Percentiles rank a stretch among this genome's conserved stretches.
These are phyloP conservation scores for Gynostemma pentaphyllum DNA, from an alignment of 306 rosid species.

Conservation along the genomic window DNA sequence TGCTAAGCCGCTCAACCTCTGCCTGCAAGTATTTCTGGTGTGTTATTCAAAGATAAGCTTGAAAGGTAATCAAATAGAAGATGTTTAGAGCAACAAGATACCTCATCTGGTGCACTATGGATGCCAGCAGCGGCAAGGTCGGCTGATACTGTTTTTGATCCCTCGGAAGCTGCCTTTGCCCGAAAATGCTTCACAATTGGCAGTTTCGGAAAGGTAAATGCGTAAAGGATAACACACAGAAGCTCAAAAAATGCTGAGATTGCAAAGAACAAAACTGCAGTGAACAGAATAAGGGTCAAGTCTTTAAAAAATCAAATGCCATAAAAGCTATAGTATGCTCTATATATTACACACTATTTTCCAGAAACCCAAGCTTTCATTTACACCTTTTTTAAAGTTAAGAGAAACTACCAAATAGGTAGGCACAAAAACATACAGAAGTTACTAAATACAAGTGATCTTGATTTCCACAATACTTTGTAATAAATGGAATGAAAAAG, in stretches of 20 bases:
- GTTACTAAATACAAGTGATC: background rate
- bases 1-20: slow-evolving; percentile 38
- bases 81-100: background rate
- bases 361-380: background rate
- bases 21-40: slow-evolving; percentile 23
- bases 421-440: background rate
- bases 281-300: slow-evolving; percentile 6
- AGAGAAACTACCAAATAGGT: background rate
- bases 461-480: background rate
- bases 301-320: background rate
- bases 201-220: slow-evolving; percentile 52
- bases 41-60: background rate
- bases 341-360: background rate
- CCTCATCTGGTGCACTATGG: slow-evolving; percentile 22
- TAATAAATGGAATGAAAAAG: background rate
- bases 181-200: slow-evolving; percentile 76
- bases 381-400: background rate
- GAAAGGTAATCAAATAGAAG: background rate
- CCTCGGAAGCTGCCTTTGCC: slow-evolving; percentile 76
- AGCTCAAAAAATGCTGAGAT: slow-evolving; percentile 59
- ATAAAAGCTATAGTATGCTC: background rate
- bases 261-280: slow-evolving; percentile 71
- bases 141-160: slow-evolving; percentile 71
- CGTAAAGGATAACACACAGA: slow-evolving; percentile 58
- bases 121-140: slow-evolving; percentile 86